Base-by-base conservation (phyloP, 352 stramenopile species). In the Saprolegnia diclina region DNA sequence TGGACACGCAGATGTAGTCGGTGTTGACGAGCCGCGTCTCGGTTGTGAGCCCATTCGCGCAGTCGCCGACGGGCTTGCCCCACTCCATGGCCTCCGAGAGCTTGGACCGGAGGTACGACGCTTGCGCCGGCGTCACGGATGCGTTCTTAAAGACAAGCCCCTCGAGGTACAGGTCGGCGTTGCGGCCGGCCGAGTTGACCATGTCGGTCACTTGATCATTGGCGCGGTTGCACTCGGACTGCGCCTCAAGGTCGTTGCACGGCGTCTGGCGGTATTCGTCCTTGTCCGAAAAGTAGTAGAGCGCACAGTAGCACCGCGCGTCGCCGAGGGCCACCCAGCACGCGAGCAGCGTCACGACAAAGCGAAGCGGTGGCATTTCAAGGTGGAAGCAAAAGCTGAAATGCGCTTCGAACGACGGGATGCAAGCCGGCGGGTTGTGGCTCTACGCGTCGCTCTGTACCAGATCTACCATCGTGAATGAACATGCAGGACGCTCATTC, bases 21-120 rank as follows among this genome's bases (percentile, higher is more conserved):
- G 19, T n/a, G 35, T 59, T 59, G 52, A n/a, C 52, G 1, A 59
- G 35, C 11, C 19, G 52, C 24, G 52, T 59, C 11, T 59, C 19
- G 52, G 52, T 59, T 7, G 52, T 40, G 35, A 59, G 52, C 11
- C 52, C 52, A 24, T 59, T 59, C 3, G 52, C 24, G 35, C 52
- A 59, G 35, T 59, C 52, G 35, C 52, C 52, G 19, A 59, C 52
- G 35, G 52, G 52, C 35, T 59, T 59, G 35, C 52, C 52, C 52
- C 52, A 59, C 35, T 59, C 52, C 3, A 59, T 26, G 35, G 52
- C 52, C 35, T 59, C 52, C 11, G 24, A 42, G 52, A 59, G 52
- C 35, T 59, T 59, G 35, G 11, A 21, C 13, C 52, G 52, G 24
- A 59, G 35, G 35, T 59, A 59, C 35, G 52, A 59, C 3, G 35